These are phyloP conservation scores for Lyophyllum decastes DNA, from an alignment of 768 basidiomycete species.

Conservation along the genomic window DNA sequence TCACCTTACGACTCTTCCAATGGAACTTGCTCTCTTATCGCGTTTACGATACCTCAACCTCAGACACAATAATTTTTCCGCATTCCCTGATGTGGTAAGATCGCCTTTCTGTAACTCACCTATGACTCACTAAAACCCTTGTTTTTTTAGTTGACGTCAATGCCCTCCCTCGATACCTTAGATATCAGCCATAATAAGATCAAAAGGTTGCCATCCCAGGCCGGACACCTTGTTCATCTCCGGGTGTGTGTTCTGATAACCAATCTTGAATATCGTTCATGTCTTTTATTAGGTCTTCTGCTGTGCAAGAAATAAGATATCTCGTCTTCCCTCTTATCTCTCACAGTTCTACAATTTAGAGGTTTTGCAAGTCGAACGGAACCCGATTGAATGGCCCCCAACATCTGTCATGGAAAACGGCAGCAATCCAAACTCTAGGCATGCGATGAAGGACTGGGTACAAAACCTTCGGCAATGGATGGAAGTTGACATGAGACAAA, in stretches of 20 bases:
- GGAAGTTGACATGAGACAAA: constrained; percentile 45
- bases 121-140: constrained; percentile 7
- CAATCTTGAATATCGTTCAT: constrained; percentile 1
- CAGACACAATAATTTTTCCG: constrained; percentile 78
- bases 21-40: constrained; percentile 70
- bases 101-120: constrained; percentile 8
- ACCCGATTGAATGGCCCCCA: constrained; percentile 95
- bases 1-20: constrained; percentile 74
- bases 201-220: constrained; percentile 72
- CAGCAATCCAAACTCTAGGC: constrained; percentile 42
- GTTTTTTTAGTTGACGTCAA: constrained; percentile 67
- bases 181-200: constrained; percentile 95
- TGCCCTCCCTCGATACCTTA: constrained; percentile 89
- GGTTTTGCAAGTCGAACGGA: constrained; percentile 85
- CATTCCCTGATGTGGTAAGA: constrained; percentile 87
- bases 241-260: constrained; percentile 45
- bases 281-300: constrained; percentile 68
- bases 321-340: constrained; percentile 77
- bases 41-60: constrained; percentile 85
- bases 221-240: constrained; percentile 78
- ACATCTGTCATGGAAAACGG: constrained; percentile 49
- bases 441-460: constrained; percentile 74
- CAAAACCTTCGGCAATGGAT: constrained; percentile 76
- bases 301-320: constrained; percentile 83
- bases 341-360: constrained; percentile 69